These are phyloP conservation scores for Pythium brachiatum DNA, from an alignment of 352 stramenopile genomes.

Conservation along the genomic window DNA sequence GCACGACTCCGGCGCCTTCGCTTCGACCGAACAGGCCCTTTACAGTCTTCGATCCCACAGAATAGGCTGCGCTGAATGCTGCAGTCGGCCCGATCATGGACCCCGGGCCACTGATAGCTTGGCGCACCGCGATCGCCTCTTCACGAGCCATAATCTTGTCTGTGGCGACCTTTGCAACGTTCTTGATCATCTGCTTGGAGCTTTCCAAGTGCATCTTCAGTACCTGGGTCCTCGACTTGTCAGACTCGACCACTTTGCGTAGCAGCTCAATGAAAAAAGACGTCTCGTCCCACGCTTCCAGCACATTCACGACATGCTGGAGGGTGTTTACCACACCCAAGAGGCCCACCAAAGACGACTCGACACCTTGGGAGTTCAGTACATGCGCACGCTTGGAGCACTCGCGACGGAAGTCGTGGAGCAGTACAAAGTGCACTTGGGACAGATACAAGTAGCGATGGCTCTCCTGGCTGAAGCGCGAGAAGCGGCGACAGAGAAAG, in stretches of 20 bases:
- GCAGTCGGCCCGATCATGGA: slow-evolving; percentile 70
- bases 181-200: slow-evolving; percentile 43
- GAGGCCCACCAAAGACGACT: slow-evolving; percentile 25
- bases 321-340: slow-evolving; percentile 51
- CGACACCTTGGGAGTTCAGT: not conserved
- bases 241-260: slow-evolving; percentile 49
- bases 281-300: slow-evolving; percentile 66
- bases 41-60: slow-evolving; percentile 69
- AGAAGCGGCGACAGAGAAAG: slow-evolving; percentile 66
- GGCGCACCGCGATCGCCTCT: slow-evolving; percentile 65
- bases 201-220: slow-evolving; percentile 63
- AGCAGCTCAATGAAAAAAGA: slow-evolving; percentile 67
- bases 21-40: slow-evolving; percentile 53
- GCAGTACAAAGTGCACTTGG: slow-evolving; percentile 58
- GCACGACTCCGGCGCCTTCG: not conserved
- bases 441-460: slow-evolving; percentile 78
- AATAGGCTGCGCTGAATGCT: slow-evolving; percentile 69
- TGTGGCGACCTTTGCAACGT: slow-evolving; percentile 43
- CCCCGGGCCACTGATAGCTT: slow-evolving; percentile 63
- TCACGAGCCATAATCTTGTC: slow-evolving; percentile 56
- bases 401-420: slow-evolving; percentile 27
- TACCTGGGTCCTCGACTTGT: slow-evolving; percentile 52
- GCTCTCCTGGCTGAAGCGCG: slow-evolving; percentile 56
- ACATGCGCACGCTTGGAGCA: slow-evolving; percentile 17
- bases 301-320: slow-evolving; percentile 35